Evolutionary conservation across 2,329 filamentous ascomycete species (phyloP).

Genomic region (Fusarium fujikuroi): DNA sequence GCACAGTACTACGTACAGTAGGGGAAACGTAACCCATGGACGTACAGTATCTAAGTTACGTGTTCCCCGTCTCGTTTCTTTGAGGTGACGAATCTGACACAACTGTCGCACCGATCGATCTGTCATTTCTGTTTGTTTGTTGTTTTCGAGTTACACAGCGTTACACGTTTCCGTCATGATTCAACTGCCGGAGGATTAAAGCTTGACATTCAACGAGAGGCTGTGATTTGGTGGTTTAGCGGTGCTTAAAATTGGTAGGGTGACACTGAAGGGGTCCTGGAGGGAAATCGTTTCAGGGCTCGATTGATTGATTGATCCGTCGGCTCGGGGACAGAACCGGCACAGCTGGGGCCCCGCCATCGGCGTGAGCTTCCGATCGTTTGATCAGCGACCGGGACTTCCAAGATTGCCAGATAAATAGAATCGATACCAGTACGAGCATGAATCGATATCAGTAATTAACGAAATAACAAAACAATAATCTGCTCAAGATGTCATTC

Average conservation of each 20-base stretch:
- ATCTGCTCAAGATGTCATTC: slow-evolving; percentile 3
- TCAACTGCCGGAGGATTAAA: slow-evolving; percentile 19
- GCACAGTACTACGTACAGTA: background rate
- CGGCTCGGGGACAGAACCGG: background rate
- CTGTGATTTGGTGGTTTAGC: background rate
- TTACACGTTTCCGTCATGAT: slow-evolving; percentile 5
- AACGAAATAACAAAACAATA: background rate
- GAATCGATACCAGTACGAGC: background rate
- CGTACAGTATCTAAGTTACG: background rate
- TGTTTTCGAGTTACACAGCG: background rate
- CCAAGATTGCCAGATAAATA: background rate
- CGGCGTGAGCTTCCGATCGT: background rate
- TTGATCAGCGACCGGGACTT: background rate
- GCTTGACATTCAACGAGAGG: background rate
- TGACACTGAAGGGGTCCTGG: background rate
- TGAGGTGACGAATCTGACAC: background rate
- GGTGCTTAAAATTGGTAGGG: background rate
- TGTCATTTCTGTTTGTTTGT: background rate
- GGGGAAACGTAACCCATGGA: background rate
- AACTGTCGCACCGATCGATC: slow-evolving; percentile 10
- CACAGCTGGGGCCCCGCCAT: background rate
- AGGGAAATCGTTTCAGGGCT: background rate
- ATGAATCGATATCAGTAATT: accelerated
- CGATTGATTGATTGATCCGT: background rate
- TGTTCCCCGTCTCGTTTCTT: background rate